Evolutionary conservation across 2,329 filamentous ascomycete species (phyloP), one percentile per base, ranked within the genome.

Genomic region (Ampelomyces quisqualis): DNA sequence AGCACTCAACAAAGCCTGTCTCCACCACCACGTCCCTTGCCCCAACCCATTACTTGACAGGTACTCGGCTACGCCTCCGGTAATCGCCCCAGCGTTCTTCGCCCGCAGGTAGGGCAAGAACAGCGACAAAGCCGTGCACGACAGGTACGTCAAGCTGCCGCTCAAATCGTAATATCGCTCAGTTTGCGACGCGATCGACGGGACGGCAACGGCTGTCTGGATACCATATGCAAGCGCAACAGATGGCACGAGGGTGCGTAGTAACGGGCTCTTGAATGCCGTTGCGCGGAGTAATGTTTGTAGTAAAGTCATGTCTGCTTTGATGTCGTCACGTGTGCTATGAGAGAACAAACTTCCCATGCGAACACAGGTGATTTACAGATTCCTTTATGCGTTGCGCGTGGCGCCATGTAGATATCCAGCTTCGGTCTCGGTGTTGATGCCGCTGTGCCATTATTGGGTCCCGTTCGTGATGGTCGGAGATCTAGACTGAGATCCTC

Each of bases 161-260:
- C 80, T 83, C 33, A 84, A 64, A 60, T 87, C 84, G 62, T 84
- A 87, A 71, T 84, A 85, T 24, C 79, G 77, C 58, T 87, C 84
- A 5, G 79, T 78, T 55, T 81, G 75, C 21, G 72, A 70, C 18
- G 75, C 49, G 45, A 85, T 79, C 5, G 81, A 84, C 4, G 84
- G 84, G 2, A 83, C 60, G 4, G 80, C 83, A 5, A 80, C 78
- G 27, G 75, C 79, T 7, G 77, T 72, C 68, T 86, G 84, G 32
- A 86, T 71, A 2, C 77, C 78, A 52, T 82, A 82, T 2, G 82
- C 82, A 7, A 83, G 76, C 5, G 77, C 76, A 9, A 85, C 74
- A 23, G 76, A 77, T 2, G 83, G 84, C 2, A 85, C 71, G 7
- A 84, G 68, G 1, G 80, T 84, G 29, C 80, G 75, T 9, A 86